These are phyloP conservation scores for Neurospora sp. DNA, from an alignment of 2,329 filamentous ascomycete species.

Conservation along the genomic window DNA sequence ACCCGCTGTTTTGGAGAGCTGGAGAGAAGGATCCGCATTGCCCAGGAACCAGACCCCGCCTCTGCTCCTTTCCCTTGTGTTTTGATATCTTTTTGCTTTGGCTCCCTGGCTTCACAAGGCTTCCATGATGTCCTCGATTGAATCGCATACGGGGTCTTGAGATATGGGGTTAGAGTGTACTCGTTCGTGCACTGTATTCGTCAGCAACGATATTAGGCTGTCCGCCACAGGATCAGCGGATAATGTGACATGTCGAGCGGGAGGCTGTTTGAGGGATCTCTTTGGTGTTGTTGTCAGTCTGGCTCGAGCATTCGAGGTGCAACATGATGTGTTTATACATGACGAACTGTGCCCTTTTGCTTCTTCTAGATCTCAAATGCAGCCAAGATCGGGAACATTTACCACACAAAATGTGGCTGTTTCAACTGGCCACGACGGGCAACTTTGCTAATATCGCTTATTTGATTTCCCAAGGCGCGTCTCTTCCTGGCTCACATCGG, in stretches of 20 bases:
- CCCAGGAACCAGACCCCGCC: not conserved
- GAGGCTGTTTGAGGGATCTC: not conserved
- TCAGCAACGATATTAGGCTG: not conserved
- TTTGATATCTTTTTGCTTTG: not conserved
- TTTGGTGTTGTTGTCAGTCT: not conserved
- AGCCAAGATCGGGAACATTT: not conserved
- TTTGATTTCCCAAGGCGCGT: constrained; percentile 22
- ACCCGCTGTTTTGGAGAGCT: not conserved
- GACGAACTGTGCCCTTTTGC: not conserved
- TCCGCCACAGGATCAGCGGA: not conserved
- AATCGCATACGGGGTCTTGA: not conserved
- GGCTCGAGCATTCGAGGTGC: not conserved
- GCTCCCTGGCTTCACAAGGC: not conserved
- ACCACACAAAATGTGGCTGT: constrained; percentile 7
- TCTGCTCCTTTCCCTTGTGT: not conserved
- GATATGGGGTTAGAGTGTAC: not conserved
- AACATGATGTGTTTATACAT: not conserved
- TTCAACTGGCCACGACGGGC: constrained; percentile 1
- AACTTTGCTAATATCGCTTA: constrained; percentile 25
- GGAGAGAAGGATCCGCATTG: not conserved
- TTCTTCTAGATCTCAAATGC: not conserved
- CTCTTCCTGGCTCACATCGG: constrained; percentile 2
- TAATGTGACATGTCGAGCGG: not conserved
- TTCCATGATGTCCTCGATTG: not conserved
- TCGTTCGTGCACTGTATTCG: not conserved